These are phyloP conservation scores for Microthlaspi erraticum DNA, from an alignment of 345 rosid genomes.

Conservation along the genomic window DNA sequence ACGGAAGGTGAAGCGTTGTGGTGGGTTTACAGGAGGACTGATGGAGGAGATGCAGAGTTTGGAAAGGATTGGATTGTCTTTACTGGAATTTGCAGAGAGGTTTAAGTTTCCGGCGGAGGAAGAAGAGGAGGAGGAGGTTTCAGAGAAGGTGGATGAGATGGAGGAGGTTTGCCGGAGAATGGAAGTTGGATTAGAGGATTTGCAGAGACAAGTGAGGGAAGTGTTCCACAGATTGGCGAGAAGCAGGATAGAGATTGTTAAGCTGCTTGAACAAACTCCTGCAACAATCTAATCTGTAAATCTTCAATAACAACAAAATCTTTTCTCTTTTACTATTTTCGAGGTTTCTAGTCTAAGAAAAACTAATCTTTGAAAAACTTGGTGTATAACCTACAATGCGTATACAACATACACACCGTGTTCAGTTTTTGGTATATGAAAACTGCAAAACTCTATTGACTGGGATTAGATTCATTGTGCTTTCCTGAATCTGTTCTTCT, in stretches of 20 bases:
- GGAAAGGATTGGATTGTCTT: conserved; percentile 66
- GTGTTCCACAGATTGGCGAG: conserved; percentile 87
- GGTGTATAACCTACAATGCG: conserved; percentile 40
- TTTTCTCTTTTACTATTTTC: background rate
- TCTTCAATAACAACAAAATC: conserved; percentile 11
- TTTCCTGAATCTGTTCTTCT: conserved; percentile 42
- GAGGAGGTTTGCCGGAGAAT: conserved; percentile 67
- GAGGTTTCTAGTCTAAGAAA: conserved; percentile 5
- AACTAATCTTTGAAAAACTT: conserved; percentile 18
- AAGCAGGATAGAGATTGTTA: conserved; percentile 75
- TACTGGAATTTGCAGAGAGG: conserved; percentile 66
- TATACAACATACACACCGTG: conserved; percentile 35
- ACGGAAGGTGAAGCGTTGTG: conserved; percentile 81
- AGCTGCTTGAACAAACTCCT: conserved; percentile 54
- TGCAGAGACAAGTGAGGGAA: conserved; percentile 85
- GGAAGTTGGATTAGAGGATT: conserved; percentile 80
- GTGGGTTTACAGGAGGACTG: conserved; percentile 55
- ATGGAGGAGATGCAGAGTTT: conserved; percentile 80
- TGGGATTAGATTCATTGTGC: conserved; percentile 28
- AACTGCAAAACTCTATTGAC: conserved; percentile 32
- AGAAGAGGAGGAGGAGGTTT: conserved; percentile 50
- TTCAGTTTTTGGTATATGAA: conserved; percentile 27
- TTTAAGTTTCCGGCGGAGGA: conserved; percentile 73
- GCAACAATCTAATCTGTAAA: conserved; percentile 32
- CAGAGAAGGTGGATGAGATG: conserved; percentile 63